Evolutionary conservation across 73 alveolate genomes (phyloP).

Genomic region (Halteria grandinella): DNA sequence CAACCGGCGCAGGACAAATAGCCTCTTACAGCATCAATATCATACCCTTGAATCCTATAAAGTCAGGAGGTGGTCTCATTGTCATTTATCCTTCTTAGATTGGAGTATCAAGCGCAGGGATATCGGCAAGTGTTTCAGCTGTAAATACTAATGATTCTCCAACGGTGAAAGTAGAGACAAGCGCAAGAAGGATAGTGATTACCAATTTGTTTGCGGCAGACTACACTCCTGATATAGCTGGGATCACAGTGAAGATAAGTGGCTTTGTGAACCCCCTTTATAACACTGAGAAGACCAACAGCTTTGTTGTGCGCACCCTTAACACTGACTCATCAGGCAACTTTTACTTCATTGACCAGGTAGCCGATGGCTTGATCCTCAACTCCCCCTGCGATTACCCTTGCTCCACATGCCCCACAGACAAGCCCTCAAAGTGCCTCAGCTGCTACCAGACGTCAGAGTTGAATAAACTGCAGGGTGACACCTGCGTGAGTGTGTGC

Average conservation of each 20-base stretch:
- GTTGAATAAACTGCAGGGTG: constrained; percentile 53
- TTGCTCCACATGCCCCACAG: constrained; percentile 51
- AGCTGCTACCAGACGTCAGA: constrained; percentile 48
- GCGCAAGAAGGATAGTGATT: constrained; percentile 41
- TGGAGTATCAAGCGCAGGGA: neutral
- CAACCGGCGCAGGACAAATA: constrained; percentile 31
- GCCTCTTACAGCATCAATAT: neutral
- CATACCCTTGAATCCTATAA: constrained; percentile 14
- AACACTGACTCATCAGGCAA: constrained; percentile 4
- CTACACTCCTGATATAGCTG: too few relatives aligned
- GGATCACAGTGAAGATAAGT: neutral
- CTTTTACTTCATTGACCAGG: constrained; percentile 53
- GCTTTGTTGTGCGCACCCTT: constrained; percentile 44
- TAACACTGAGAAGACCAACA: neutral
- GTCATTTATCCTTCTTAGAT: constrained; percentile 24
- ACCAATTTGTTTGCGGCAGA: constrained; percentile 49
- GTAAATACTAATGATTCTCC: constrained; percentile 28
- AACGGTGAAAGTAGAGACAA: neutral
- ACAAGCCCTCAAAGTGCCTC: constrained; percentile 30
- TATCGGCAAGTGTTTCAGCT: constrained; percentile 5
- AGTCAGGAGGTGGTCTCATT: constrained; percentile 31
- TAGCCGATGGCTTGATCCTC: constrained; percentile 35
- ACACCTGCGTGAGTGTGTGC: constrained; percentile 58
- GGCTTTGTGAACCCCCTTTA: constrained; percentile 39
- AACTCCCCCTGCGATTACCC: constrained; percentile 63